phyloP scores from a whole-genome alignment of 148 eudicot genomes.

The Polygonum aviculare region DNA sequence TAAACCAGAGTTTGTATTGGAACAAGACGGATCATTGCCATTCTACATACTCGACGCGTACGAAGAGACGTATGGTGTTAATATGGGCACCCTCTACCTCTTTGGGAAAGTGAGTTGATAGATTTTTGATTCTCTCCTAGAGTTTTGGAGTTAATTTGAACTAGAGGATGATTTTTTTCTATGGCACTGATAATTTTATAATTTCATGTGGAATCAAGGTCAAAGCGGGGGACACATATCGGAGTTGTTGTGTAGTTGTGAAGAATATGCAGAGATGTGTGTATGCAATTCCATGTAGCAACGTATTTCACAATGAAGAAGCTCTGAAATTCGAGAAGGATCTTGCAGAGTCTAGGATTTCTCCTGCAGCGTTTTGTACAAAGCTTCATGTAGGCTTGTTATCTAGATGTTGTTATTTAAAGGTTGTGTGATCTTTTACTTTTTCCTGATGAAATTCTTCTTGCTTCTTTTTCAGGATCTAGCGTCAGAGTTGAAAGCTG shows the following conservation, averaged over 20 bases:
- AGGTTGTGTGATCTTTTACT: too few species aligned
- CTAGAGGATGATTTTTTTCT: too few species aligned
- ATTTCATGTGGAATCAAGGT: slow-evolving; percentile 39
- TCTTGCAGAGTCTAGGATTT: slow-evolving; percentile 38
- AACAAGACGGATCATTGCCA: slow-evolving; percentile 72
- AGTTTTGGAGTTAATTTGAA: background rate
- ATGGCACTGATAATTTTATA: slow-evolving; percentile 12
- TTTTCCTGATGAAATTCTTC: background rate
- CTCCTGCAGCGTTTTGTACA: slow-evolving; percentile 35
- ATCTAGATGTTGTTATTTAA: too few species aligned
- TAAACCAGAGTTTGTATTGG: slow-evolving; percentile 59
- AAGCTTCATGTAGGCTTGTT: slow-evolving; percentile 58
- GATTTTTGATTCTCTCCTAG: background rate
- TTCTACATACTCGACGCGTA: slow-evolving; percentile 83
- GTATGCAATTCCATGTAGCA: slow-evolving; percentile 64
- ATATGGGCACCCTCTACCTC: slow-evolving; percentile 68
- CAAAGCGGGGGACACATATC: slow-evolving; percentile 61
- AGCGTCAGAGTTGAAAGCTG: slow-evolving; percentile 70
- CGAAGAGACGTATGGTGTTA: slow-evolving; percentile 64
- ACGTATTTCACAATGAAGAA: slow-evolving; percentile 43
- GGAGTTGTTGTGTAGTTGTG: slow-evolving; percentile 82
- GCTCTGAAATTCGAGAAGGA: slow-evolving; percentile 63
- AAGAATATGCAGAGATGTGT: slow-evolving; percentile 93
- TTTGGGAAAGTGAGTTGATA: slow-evolving; percentile 77
- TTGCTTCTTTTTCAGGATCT: slow-evolving; percentile 39